These are phyloP conservation scores for Singerocomus inundabilis DNA, from an alignment of 1,284 basidiomycete genomes.

Conservation along the genomic window DNA sequence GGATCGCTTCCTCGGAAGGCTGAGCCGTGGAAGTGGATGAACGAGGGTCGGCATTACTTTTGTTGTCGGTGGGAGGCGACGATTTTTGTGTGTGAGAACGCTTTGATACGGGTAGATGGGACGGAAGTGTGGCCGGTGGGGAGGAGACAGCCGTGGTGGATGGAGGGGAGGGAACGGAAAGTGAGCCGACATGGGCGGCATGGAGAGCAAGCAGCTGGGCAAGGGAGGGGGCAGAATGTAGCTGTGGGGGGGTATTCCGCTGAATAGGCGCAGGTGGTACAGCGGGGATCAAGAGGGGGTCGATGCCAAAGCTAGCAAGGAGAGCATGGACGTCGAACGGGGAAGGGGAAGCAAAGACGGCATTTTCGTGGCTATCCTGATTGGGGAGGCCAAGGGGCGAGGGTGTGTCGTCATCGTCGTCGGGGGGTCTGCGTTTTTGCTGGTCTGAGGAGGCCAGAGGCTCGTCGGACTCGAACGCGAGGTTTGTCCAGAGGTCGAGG, in stretches of 20 bases:
- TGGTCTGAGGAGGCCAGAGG: constrained; percentile 41
- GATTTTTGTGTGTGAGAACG: constrained; percentile 26
- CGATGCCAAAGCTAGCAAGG: constrained; percentile 61
- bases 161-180: constrained; percentile 23
- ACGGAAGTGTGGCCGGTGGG: constrained; percentile 1
- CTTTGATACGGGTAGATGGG: constrained; percentile 19
- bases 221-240: constrained; percentile 47
- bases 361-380: constrained; percentile 57
- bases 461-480: constrained; percentile 77
- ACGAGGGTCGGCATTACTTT: constrained; percentile 41
- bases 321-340: constrained; percentile 55
- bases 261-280: constrained; percentile 11
- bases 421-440: constrained; percentile 32
- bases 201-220: constrained; percentile 65
- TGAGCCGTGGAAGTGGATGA: constrained; percentile 29
- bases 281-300: constrained; percentile 46
- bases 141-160: constrained; percentile 18
- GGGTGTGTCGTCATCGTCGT: constrained; percentile 40
- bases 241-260: constrained; percentile 16
- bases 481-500: constrained; percentile 81
- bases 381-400: constrained; percentile 44
- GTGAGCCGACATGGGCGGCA: constrained; percentile 33
- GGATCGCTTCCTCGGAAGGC: constrained; percentile 33
- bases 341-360: constrained; percentile 44
- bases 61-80: constrained; percentile 37